phyloP scores from a whole-genome alignment of 208 protist genomes.

The Acanthamoeba lenticulata region DNA sequence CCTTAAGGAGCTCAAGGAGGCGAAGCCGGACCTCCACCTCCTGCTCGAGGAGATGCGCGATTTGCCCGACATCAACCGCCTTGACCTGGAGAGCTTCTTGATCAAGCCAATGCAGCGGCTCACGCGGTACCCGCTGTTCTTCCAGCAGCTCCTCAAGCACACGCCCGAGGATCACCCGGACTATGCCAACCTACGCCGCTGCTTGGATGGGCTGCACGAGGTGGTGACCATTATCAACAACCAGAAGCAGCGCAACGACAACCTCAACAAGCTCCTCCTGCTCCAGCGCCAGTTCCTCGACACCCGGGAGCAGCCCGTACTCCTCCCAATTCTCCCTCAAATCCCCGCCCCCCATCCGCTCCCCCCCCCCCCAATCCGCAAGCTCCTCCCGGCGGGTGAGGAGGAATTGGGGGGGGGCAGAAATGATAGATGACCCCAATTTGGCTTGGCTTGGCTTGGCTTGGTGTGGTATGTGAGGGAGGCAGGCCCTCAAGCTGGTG shows the following conservation, averaged over 20 bases:
- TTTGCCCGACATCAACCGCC: background rate
- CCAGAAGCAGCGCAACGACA: background rate
- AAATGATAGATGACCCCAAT: too few relatives aligned
- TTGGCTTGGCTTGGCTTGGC: background rate
- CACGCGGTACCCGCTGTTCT: slow-evolving; percentile 1
- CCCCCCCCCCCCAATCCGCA: background rate
- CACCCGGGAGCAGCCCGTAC: background rate
- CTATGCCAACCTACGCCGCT: background rate
- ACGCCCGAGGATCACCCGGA: background rate
- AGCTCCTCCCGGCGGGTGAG: background rate
- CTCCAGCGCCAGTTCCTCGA: background rate
- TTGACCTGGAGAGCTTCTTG: slow-evolving; percentile 41
- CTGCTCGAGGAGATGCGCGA: slow-evolving; percentile 31
- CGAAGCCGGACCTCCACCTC: background rate
- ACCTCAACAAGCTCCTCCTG: background rate
- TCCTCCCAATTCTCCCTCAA: background rate
- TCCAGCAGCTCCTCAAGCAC: slow-evolving; percentile 22
- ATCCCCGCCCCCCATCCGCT: background rate
- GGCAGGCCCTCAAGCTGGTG: background rate
- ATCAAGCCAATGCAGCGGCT: slow-evolving; percentile 53
- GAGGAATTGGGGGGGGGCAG: too few relatives aligned
- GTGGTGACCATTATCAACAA: slow-evolving; percentile 33
- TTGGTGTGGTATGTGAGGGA: background rate
- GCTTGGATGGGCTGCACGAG: background rate
- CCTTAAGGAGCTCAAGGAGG: slow-evolving; percentile 13